Evolutionary conservation across 805 yeast species (phyloP), one percentile per base, ranked within the genome.

Genomic region (Grigorovia jiainica): DNA sequence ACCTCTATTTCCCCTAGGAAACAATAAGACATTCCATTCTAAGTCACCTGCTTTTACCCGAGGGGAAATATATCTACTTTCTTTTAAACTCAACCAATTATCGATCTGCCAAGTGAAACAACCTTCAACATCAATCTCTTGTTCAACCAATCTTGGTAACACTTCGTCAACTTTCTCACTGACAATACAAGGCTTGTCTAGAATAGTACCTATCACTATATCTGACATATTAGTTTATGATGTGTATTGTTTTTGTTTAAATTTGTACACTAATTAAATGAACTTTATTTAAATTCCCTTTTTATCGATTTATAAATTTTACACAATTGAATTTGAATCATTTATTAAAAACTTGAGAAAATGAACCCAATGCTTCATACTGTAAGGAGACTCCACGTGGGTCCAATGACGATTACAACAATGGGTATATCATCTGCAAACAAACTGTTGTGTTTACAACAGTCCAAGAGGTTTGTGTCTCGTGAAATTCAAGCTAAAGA

Each of bases 1-100:
- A 40, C 74, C 68, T 37, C 73, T 69, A 51, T 80, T 82, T 2
- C 94, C 92, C 38, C 72, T 73, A 0, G 95, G 95, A 57, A 87
- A 85, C 29, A 90, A 58, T 33, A 90, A 65, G 3, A 87, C 57
- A 50, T 78, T 77, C 80, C 86, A 84, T 32, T 75, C 75, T 52
- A 61, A 76, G 1, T 72, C 79, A 2, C 87, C 90, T 47, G 79
- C 71, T 39, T 59, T 63, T 48, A 77, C 79, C 16, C 60, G 55
- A 0, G 76, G 69, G 43, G 78, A 66, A 10, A 50, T 45, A 39
- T 58, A 57, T 39, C 53, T 54, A n/a, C 61, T 65, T 27, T 68
- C 69, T 9, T 63, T 68, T 38, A 72, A 53, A 5, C 53, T 50
- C 18, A 61, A 51, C 81, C 81, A 76, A 43, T 69, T 66, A 6